phyloP scores from a whole-genome alignment of 768 basidiomycete genomes.

The Fistulinella prunicolor region DNA sequence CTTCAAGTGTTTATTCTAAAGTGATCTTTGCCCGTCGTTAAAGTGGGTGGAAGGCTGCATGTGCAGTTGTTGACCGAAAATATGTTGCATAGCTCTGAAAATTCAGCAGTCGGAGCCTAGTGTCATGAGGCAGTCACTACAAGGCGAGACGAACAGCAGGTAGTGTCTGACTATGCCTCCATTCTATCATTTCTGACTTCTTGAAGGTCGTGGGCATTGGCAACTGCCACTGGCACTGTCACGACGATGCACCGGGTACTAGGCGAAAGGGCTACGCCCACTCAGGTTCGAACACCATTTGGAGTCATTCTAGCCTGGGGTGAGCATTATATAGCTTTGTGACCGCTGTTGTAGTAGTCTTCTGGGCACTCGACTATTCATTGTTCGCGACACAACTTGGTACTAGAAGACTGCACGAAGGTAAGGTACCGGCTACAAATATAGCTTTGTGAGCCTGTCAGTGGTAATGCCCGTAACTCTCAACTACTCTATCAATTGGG shows the following conservation, averaged over 20 bases:
- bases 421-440: conserved; percentile 71
- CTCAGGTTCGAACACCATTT: neutral
- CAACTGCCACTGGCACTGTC: too few relatives aligned
- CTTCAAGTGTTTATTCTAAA: too few relatives aligned
- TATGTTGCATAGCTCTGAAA: too few relatives aligned
- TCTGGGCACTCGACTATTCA: conserved; percentile 67
- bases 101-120: too few relatives aligned
- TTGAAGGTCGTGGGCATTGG: conserved; percentile 24
- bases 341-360: conserved; percentile 65
- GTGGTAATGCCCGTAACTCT: conserved; percentile 43
- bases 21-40: too few relatives aligned
- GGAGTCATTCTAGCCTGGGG: conserved; percentile 41
- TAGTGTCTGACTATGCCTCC: conserved; percentile 28
- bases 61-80: too few relatives aligned
- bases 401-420: conserved; percentile 56
- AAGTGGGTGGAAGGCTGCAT: too few relatives aligned
- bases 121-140: too few relatives aligned
- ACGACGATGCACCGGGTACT: conserved; percentile 35
- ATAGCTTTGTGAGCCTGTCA: conserved; percentile 46
- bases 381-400: conserved; percentile 57
- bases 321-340: too few relatives aligned
- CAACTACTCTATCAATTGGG: conserved; percentile 56
- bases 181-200: conserved; percentile 1
- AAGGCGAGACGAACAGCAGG: conserved; percentile 47
- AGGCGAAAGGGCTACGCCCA: neutral